A percentile compares a stretch with the other conserved stretches of the same genome.
phyloP scores from a whole-genome alignment of 2,329 filamentous ascomycete species.

The Knoxdaviesia capensis region DNA sequence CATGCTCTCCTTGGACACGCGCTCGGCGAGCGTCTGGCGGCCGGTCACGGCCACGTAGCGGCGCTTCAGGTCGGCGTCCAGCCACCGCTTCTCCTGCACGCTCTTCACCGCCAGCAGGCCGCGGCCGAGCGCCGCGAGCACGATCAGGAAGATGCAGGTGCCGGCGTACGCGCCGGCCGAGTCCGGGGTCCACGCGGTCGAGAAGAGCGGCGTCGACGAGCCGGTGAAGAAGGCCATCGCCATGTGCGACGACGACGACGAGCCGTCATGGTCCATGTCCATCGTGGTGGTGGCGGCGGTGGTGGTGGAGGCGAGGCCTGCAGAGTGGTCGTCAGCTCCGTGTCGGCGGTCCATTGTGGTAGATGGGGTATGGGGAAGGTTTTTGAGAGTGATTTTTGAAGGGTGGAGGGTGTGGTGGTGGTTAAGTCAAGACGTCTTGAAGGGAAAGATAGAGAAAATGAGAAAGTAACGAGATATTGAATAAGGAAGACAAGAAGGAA shows the following conservation, averaged over 20 bases:
- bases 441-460: background rate
- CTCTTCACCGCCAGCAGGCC: slow-evolving; percentile 51
- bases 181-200: slow-evolving; percentile 51
- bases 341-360: slow-evolving; percentile 2
- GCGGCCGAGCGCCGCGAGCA: slow-evolving; percentile 52
- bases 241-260: slow-evolving; percentile 13
- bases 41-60: slow-evolving; percentile 60
- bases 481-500: background rate
- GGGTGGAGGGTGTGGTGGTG: background rate
- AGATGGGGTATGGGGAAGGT: too few relatives aligned
- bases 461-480: background rate
- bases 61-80: slow-evolving; percentile 49
- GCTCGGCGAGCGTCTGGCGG: slow-evolving; percentile 35
- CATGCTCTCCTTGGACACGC: slow-evolving; percentile 35
- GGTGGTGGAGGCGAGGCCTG: background rate
- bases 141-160: slow-evolving; percentile 78
- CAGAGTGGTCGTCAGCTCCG: slow-evolving; percentile 2
- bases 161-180: slow-evolving; percentile 58
- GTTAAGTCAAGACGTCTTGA: slow-evolving; percentile 1
- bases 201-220: slow-evolving; percentile 30
- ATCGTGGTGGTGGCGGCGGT: background rate
- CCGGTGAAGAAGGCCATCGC: slow-evolving; percentile 40
- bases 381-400: background rate
- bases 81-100: slow-evolving; percentile 42
- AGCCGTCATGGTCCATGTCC: slow-evolving; percentile 2